These are phyloP conservation scores for Pseudogymnoascus sp. DNA, from an alignment of 2,329 filamentous ascomycete species.

Conservation along the genomic window DNA sequence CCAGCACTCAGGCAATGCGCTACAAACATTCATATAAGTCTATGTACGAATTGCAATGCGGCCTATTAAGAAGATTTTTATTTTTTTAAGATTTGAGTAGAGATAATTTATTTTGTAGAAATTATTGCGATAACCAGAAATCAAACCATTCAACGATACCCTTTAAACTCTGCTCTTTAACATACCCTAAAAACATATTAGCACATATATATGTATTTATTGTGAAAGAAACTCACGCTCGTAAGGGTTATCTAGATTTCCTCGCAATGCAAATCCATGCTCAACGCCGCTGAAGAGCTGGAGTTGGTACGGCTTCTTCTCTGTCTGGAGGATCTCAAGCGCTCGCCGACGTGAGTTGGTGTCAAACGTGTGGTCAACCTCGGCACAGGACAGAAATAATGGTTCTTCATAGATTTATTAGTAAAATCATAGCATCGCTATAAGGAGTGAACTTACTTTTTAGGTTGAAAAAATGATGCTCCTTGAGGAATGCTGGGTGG, in stretches of 20 bases:
- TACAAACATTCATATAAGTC: not conserved
- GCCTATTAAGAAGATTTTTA: not conserved
- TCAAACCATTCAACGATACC: slow-evolving; percentile 18
- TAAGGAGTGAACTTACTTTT: slow-evolving; percentile 26
- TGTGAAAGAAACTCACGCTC: slow-evolving; percentile 24
- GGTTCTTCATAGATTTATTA: slow-evolving; percentile 28
- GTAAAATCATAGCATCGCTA: not conserved
- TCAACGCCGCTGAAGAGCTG: slow-evolving; percentile 54
- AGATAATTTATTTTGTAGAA: not conserved
- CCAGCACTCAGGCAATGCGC: not conserved
- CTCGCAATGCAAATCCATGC: slow-evolving; percentile 58
- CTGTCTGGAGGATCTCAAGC: slow-evolving; percentile 36
- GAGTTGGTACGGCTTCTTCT: slow-evolving; percentile 49
- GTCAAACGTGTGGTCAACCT: slow-evolving; percentile 39
- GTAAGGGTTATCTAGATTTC: slow-evolving; percentile 40
- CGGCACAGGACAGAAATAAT: slow-evolving; percentile 39
- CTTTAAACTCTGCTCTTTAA: slow-evolving; percentile 10
- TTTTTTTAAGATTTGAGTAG: not conserved
- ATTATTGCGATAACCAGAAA: slow-evolving; percentile 20
- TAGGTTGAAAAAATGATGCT: slow-evolving; percentile 36
- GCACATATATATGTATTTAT: slow-evolving; percentile 13
- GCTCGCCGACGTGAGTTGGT: slow-evolving; percentile 33
- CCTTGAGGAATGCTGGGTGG: slow-evolving; percentile 43
- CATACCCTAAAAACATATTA: slow-evolving; percentile 5
- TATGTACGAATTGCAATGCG: not conserved